Percentiles rank a stretch among this genome's conserved stretches.
phyloP scores from a whole-genome alignment of 2,329 filamentous ascomycete species.

The Scedosporium boydii region DNA sequence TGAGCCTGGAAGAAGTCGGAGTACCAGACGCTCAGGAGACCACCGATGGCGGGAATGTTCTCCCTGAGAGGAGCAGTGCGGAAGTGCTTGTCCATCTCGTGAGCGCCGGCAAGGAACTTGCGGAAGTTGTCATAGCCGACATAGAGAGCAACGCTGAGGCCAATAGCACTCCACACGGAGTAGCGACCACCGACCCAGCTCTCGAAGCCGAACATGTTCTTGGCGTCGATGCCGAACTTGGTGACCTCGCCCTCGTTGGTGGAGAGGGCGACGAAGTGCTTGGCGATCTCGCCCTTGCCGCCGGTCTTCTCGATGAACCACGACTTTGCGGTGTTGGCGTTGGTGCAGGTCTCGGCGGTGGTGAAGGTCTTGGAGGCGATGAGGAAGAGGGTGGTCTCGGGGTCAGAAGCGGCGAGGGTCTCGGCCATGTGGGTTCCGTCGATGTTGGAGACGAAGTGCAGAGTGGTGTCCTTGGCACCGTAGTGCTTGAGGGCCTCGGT shows the following conservation, averaged over 20 bases:
- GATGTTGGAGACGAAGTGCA: conserved; percentile 99
- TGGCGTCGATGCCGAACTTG: conserved; percentile 97
- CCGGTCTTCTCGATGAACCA: conserved; percentile 85
- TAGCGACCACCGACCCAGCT: conserved; percentile 98
- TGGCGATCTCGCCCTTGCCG: conserved; percentile 79
- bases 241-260: conserved; percentile 92
- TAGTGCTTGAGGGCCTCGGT: conserved; percentile 96
- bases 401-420: conserved; percentile 78
- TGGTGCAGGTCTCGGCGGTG: conserved; percentile 92
- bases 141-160: conserved; percentile 86
- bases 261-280: conserved; percentile 97
- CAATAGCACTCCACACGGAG: conserved; percentile 98
- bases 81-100: conserved; percentile 99
- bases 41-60: conserved; percentile 90
- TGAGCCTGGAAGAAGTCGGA: conserved; percentile 98
- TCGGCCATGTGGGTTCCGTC: conserved; percentile 97
- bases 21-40: conserved; percentile 96
- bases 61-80: conserved; percentile 78
- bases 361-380: conserved; percentile 99
- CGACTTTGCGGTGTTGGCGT: conserved; percentile 90
- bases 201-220: conserved; percentile 99
- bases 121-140: conserved; percentile 97
- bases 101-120: conserved; percentile 85
- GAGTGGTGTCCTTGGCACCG: conserved; percentile 71
- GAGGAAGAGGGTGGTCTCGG: conserved; percentile 97